phyloP scores from a whole-genome alignment of 768 basidiomycete species.

The Neoboletus magnificus region DNA sequence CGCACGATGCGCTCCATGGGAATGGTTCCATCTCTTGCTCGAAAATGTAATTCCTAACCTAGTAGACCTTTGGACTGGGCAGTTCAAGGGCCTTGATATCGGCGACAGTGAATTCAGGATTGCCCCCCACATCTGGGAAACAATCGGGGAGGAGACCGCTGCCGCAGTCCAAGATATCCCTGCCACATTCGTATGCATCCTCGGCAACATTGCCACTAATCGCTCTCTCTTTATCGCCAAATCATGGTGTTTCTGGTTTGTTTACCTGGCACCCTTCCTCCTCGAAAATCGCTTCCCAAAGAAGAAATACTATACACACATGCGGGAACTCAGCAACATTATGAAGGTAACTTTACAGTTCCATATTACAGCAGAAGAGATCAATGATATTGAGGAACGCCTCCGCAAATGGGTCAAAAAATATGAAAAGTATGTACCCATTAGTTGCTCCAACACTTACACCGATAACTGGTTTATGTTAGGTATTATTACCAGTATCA shows the following conservation, averaged over 20 bases:
- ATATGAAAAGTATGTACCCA: constrained; percentile 8
- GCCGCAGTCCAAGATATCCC: constrained; percentile 20
- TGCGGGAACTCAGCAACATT: neutral
- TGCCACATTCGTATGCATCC: constrained; percentile 24
- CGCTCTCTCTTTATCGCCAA: constrained; percentile 11
- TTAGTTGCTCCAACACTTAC: too few relatives aligned
- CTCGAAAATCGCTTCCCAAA: constrained; percentile 4
- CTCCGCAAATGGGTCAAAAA: constrained; percentile 3
- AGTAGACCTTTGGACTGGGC: too few relatives aligned
- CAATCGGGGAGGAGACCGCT: constrained; percentile 30
- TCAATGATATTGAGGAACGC: neutral
- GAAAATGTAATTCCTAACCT: too few relatives aligned
- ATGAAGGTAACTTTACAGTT: constrained; percentile 10
- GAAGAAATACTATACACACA: constrained; percentile 15
- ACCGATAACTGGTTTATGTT: too few relatives aligned
- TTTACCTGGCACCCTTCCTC: constrained; percentile 17
- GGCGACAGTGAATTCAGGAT: too few relatives aligned
- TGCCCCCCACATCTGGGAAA: too few relatives aligned
- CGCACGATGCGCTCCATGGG: too few relatives aligned
- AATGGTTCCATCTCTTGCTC: too few relatives aligned
- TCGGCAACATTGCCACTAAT: constrained; percentile 33
- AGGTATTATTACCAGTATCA: constrained; percentile 1
- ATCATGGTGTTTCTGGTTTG: constrained; percentile 20
- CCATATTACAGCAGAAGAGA: neutral
- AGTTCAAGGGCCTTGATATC: too few relatives aligned